Conservation (phyloP, 2,329 filamentous ascomycete species). For the Pezicula neosporulosa region DNA sequence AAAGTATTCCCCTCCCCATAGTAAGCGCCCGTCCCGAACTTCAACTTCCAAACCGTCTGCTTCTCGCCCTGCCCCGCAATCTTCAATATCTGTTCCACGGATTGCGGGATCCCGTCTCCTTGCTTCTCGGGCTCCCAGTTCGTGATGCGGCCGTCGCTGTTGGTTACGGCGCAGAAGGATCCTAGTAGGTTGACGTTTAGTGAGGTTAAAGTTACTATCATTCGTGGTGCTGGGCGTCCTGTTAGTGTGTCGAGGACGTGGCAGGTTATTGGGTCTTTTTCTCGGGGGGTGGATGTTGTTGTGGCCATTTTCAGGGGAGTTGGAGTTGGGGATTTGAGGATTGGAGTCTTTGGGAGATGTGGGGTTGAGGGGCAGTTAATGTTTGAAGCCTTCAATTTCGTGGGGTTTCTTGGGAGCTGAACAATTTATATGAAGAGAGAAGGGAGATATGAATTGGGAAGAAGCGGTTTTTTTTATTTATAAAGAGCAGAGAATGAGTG, state of each 20-base stretch:
- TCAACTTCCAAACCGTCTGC: slow-evolving; percentile 56
- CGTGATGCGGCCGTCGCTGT: slow-evolving; percentile 72
- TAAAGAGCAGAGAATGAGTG: no score
- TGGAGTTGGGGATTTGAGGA: neutral
- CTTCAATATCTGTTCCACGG: neutral
- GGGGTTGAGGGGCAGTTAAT: neutral
- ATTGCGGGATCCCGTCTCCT: slow-evolving; percentile 19
- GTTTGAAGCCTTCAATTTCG: no score
- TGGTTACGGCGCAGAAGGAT: slow-evolving; percentile 62
- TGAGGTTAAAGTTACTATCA: slow-evolving; percentile 51
- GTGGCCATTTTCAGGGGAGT: neutral
- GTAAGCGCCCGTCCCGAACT: slow-evolving; percentile 70
- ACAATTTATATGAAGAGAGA: neutral
- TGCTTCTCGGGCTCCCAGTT: slow-evolving; percentile 51
- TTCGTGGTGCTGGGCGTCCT: slow-evolving; percentile 63
- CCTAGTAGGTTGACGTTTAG: slow-evolving; percentile 24
- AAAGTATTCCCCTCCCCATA: slow-evolving; percentile 61
- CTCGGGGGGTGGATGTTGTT: neutral
- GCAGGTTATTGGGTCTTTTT: slow-evolving; percentile 69
- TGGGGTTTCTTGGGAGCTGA: no score
- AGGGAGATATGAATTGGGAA: no score
- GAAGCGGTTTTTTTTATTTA: neutral
- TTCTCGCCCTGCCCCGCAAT: slow-evolving; percentile 20
- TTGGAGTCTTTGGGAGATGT: neutral
- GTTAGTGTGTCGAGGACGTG: slow-evolving; percentile 81